Evolutionary conservation across 495 filamentous ascomycete species (phyloP).

Genomic region (Podospora pseudocomata): DNA sequence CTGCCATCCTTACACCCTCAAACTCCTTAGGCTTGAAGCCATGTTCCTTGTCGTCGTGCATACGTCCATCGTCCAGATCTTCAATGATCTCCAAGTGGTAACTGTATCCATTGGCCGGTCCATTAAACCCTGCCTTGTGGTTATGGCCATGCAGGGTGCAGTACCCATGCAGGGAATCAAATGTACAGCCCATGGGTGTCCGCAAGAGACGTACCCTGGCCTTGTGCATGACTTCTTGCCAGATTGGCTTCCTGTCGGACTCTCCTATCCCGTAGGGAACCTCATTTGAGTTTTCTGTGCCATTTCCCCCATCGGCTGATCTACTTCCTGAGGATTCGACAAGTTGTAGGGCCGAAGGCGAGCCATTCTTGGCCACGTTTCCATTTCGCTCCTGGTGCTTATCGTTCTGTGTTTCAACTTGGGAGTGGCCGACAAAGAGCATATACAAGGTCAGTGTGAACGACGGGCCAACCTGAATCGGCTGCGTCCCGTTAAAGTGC

Average conservation of each 20-base stretch:
- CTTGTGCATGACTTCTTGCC: slow-evolving; percentile 98
- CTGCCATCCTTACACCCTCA: slow-evolving; percentile 68
- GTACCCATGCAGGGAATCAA: slow-evolving; percentile 28
- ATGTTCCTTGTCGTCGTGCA: slow-evolving; percentile 74
- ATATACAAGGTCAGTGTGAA: slow-evolving; percentile 94
- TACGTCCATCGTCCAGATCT: slow-evolving; percentile 85
- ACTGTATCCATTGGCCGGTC: slow-evolving; percentile 61
- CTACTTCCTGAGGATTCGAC: background rate
- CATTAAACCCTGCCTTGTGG: background rate
- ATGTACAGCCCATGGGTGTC: slow-evolving; percentile 33
- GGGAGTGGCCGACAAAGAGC: slow-evolving; percentile 79
- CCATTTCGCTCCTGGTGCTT: background rate
- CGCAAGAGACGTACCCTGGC: slow-evolving; percentile 75
- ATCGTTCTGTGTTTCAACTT: slow-evolving; percentile 9
- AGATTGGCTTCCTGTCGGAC: slow-evolving; percentile 67
- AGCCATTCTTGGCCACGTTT: background rate
- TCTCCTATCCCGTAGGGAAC: slow-evolving; percentile 47
- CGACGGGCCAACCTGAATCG: slow-evolving; percentile 82
- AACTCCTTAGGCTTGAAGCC: slow-evolving; percentile 55
- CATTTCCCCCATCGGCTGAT: background rate
- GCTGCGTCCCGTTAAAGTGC: slow-evolving; percentile 63
- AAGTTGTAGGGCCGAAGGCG: background rate
- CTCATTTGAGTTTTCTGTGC: background rate
- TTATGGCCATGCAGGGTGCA: background rate
- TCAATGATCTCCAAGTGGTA: slow-evolving; percentile 90